Percentiles rank a stretch among this genome's conserved stretches.
These are phyloP conservation scores for Pecoramyces ruminantium DNA, from an alignment of 192 early-diverging fungal species.

Conservation along the genomic window DNA sequence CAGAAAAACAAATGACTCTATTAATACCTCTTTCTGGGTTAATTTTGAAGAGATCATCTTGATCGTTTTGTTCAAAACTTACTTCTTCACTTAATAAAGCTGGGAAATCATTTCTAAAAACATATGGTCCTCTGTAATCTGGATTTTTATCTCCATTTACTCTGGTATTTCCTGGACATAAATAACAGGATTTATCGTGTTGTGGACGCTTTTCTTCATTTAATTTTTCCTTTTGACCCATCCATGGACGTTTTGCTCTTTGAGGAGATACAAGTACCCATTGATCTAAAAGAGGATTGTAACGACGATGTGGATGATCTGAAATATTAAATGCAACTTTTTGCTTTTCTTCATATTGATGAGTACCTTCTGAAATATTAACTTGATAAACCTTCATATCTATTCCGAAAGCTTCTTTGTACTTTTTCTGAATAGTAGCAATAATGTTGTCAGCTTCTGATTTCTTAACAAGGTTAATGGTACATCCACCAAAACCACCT, in stretches of 20 bases:
- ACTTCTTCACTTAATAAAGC: conserved; percentile 49
- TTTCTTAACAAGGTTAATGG: too few relatives aligned
- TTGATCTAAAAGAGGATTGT: conserved; percentile 74
- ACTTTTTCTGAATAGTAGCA: too few relatives aligned
- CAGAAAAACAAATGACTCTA: conserved; percentile 86
- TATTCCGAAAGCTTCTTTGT: too few relatives aligned
- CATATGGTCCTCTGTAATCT: conserved; percentile 55
- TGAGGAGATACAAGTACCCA: conserved; percentile 98
- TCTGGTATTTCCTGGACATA: conserved; percentile 76
- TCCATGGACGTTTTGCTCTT: conserved; percentile 86
- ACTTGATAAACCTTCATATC: too few relatives aligned
- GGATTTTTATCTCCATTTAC: conserved; percentile 58
- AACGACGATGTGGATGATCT: conserved; percentile 59
- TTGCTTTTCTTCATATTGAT: too few relatives aligned
- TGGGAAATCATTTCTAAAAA: conserved; percentile 88
- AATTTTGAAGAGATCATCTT: conserved; percentile 4
- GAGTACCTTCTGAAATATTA: too few relatives aligned
- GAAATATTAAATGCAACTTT: conserved; percentile 22
- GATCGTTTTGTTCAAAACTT: conserved; percentile 5
- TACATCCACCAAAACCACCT: too few relatives aligned
- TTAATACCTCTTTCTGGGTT: conserved; percentile 48
- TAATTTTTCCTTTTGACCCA: conserved; percentile 45
- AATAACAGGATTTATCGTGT: conserved; percentile 27
- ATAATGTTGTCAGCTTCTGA: too few relatives aligned
- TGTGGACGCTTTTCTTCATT: conserved; percentile 18